Percentiles rank a stretch among this genome's conserved stretches.
These are phyloP conservation scores for Colletotrichum gigasporum DNA, from an alignment of 2,329 filamentous ascomycete species.

Conservation along the genomic window DNA sequence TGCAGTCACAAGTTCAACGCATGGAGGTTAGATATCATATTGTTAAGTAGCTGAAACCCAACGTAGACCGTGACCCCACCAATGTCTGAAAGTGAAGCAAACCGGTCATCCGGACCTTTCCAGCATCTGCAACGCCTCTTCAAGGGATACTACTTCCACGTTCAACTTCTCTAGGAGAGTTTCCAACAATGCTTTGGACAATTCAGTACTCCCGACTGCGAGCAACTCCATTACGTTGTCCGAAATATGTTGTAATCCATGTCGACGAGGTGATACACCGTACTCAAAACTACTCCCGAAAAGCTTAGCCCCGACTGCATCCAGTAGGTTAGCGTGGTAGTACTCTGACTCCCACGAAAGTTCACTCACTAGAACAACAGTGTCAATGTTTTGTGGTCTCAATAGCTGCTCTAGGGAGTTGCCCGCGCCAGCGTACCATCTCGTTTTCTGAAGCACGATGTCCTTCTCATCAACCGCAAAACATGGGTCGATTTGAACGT, in stretches of 20 bases:
- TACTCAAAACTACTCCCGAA: not conserved
- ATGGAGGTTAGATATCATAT: conserved; percentile 42
- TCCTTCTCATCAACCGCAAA: not conserved
- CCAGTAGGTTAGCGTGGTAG: too few species aligned
- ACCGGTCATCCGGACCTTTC: not conserved
- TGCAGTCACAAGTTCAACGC: conserved; percentile 55
- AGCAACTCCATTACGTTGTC: not conserved
- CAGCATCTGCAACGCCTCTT: not conserved
- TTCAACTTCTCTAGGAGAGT: not conserved
- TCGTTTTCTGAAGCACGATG: not conserved
- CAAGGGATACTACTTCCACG: rapidly evolving
- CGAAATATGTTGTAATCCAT: not conserved
- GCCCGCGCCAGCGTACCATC: not conserved
- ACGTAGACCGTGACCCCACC: too few species aligned
- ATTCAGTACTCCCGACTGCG: rapidly evolving
- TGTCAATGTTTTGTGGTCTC: not conserved
- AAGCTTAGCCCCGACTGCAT: not conserved
- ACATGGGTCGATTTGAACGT: not conserved
- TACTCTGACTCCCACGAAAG: too few species aligned
- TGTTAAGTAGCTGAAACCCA: too few species aligned
- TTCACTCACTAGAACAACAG: not conserved
- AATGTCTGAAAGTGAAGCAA: not conserved
- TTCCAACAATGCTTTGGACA: not conserved
- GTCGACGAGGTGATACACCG: not conserved
- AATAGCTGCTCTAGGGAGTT: not conserved